Conservation (phyloP, 148 eudicot genomes). For the Vaccinium darrowii region DNA sequence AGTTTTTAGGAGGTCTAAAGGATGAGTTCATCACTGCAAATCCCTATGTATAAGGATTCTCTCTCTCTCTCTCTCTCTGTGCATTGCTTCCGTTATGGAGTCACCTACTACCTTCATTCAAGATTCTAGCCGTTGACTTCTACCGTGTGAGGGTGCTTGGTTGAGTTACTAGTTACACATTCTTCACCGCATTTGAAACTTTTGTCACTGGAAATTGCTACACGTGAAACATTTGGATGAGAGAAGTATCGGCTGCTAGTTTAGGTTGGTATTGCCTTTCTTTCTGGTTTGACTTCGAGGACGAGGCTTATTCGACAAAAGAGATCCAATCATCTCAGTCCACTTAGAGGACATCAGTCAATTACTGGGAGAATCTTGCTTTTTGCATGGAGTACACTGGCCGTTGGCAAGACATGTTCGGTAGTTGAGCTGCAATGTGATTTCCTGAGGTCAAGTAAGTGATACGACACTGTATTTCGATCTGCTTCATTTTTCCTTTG, state of each 20-base stretch:
- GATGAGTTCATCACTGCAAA: conserved; percentile 4
- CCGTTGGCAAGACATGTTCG: conserved; percentile 21
- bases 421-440: conserved; percentile 30
- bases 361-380: conserved; percentile 15
- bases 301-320: neutral
- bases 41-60: neutral
- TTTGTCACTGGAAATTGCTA: neutral
- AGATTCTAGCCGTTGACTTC: neutral
- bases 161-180: neutral
- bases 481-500: conserved; percentile 12
- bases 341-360: conserved; percentile 20
- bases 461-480: conserved; percentile 6
- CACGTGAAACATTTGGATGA: neutral
- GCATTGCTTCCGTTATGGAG: neutral
- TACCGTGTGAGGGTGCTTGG: neutral
- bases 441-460: conserved; percentile 34
- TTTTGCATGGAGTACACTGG: conserved; percentile 17
- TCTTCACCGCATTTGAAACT: conserved; percentile 1
- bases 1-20: neutral
- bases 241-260: neutral
- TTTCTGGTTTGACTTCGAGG: conserved; percentile 12
- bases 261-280: neutral
- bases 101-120: neutral
- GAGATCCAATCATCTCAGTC: conserved; percentile 2
- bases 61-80: no score